A percentile compares a stretch with the other conserved stretches of the same genome.
These are phyloP conservation scores for Chloris gayana DNA, from an alignment of 176 grass and related monocot species.

Conservation along the genomic window DNA sequence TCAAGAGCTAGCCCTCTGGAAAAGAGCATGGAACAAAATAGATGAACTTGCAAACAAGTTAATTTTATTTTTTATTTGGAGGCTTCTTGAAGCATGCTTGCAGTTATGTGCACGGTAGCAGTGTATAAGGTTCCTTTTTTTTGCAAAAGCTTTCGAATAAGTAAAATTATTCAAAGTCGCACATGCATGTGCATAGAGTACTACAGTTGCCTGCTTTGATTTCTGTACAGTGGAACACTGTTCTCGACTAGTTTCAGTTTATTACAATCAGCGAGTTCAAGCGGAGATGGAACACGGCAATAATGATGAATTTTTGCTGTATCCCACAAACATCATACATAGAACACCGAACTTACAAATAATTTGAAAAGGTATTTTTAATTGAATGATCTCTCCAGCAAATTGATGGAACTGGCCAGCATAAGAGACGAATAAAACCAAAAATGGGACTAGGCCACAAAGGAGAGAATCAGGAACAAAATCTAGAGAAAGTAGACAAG, in stretches of 20 bases:
- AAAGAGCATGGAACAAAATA: neutral
- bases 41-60: neutral
- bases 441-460: neutral
- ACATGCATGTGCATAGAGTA: slow-evolving; percentile 12
- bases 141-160: neutral
- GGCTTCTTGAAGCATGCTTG: neutral
- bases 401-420: neutral
- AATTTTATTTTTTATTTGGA: neutral
- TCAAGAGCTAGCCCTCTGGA: neutral
- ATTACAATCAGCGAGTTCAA: slow-evolving; percentile 27
- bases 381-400: neutral
- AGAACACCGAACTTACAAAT: neutral
- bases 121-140: neutral
- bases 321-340: neutral
- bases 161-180: neutral
- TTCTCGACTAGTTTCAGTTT: slow-evolving; percentile 24
- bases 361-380: neutral
- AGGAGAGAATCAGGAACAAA: neutral
- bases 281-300: neutral
- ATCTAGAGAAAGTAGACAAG: slow-evolving; percentile 8
- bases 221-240: slow-evolving; percentile 13
- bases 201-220: slow-evolving; percentile 29
- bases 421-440: neutral
- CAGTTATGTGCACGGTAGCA: neutral
- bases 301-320: neutral